Conservation (phyloP, 2,329 filamentous ascomycete species). For the Phyllosticta citrichinensis region DNA sequence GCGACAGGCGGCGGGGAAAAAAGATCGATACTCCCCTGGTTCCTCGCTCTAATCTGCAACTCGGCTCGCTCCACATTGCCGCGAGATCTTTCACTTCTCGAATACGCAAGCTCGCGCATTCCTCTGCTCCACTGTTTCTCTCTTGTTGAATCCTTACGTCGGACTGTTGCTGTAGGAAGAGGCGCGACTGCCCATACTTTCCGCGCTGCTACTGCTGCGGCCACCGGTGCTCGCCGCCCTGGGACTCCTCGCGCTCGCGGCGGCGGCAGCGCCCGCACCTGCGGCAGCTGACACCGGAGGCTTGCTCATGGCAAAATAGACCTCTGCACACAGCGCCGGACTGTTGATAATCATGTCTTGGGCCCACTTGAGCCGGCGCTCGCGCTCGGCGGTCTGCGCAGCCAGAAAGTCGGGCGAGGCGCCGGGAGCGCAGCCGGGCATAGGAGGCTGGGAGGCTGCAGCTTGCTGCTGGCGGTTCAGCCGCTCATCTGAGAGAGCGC, state of each 20-base stretch:
- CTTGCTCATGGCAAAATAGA: slow-evolving; percentile 9
- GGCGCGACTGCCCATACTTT: not conserved
- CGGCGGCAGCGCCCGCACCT: not conserved
- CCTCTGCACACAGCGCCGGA: slow-evolving; percentile 6
- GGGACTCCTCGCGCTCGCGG: not conserved
- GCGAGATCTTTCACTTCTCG: not conserved
- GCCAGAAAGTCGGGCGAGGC: not conserved
- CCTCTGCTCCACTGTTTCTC: not conserved
- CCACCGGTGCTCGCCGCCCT: not conserved
- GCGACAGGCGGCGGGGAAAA: too few species aligned
- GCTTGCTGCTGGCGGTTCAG: not conserved
- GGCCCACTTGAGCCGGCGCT: slow-evolving; percentile 9
- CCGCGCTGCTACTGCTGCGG: not conserved
- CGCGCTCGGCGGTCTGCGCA: slow-evolving; percentile 3
- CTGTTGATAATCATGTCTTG: slow-evolving; percentile 10
- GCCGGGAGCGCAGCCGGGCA: not conserved
- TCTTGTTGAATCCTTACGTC: too few species aligned
- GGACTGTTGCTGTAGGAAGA: slow-evolving; percentile 3
- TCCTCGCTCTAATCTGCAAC: too few species aligned
- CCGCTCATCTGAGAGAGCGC: slow-evolving; percentile 4
- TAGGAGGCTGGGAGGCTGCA: not conserved
- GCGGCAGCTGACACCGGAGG: not conserved
- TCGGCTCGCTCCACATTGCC: too few species aligned
- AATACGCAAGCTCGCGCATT: not conserved
- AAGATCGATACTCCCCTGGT: too few species aligned